A percentile compares a stretch with the other conserved stretches of the same genome.
Evolutionary conservation across 2,329 filamentous ascomycete species (phyloP).

Genomic region (Beauveria caledonica): DNA sequence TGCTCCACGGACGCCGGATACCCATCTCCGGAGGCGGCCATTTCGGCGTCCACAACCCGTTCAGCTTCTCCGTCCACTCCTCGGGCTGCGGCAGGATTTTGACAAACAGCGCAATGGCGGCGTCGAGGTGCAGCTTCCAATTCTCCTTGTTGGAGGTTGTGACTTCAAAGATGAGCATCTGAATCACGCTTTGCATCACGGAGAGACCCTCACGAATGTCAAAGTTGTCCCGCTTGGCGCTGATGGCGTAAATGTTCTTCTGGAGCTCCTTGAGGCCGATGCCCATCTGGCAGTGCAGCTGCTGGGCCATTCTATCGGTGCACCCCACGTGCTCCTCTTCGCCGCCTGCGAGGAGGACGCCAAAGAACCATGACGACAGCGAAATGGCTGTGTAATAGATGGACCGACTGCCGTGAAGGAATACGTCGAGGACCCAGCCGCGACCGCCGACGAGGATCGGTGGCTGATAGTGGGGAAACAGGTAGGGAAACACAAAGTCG

Average conservation of each 20-base stretch:
- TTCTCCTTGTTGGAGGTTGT: slow-evolving; percentile 36
- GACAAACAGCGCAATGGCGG: slow-evolving; percentile 40
- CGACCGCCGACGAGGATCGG: slow-evolving; percentile 47
- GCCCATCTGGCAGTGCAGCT: slow-evolving; percentile 36
- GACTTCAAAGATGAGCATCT: slow-evolving; percentile 46
- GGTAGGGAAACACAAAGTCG: slow-evolving; percentile 53
- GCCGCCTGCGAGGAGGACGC: slow-evolving; percentile 31
- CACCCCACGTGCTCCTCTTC: slow-evolving; percentile 27
- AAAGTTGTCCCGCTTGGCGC: slow-evolving; percentile 21
- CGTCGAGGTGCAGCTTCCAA: slow-evolving; percentile 43
- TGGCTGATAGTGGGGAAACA: slow-evolving; percentile 56
- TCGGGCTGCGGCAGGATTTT: slow-evolving; percentile 33
- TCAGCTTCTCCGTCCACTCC: slow-evolving; percentile 29
- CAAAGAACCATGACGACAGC: slow-evolving; percentile 50
- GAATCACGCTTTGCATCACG: slow-evolving; percentile 43
- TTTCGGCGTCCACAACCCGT: slow-evolving; percentile 21
- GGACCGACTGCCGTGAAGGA: slow-evolving; percentile 45
- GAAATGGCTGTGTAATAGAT: slow-evolving; percentile 50
- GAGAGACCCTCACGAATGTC: slow-evolving; percentile 27
- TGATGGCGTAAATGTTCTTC: slow-evolving; percentile 31
- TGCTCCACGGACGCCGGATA: slow-evolving; percentile 31
- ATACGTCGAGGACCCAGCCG: slow-evolving; percentile 50
- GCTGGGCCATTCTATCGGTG: slow-evolving; percentile 27
- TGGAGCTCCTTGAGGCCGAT: slow-evolving; percentile 36
- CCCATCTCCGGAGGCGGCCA: slow-evolving; percentile 28